Percentiles rank a stretch among this genome's conserved stretches.
Evolutionary conservation across 345 rosid genomes (phyloP).

Genomic region (Arabidopsis suecica): DNA sequence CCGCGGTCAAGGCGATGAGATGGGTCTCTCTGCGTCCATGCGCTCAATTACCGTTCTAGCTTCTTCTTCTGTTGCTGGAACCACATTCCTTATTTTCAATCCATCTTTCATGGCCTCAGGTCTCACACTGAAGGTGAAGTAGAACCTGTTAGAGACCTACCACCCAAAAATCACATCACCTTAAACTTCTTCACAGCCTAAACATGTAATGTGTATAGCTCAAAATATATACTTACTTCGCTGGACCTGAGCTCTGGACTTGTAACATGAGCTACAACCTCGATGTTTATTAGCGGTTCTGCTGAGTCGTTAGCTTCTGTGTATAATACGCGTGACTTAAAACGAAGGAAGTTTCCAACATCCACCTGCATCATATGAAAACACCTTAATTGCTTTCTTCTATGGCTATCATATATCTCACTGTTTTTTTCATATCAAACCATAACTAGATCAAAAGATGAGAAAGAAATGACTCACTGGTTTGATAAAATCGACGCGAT

Average conservation of each 20-base stretch:
- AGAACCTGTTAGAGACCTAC: slow-evolving; percentile 87
- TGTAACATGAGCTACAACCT: slow-evolving; percentile 85
- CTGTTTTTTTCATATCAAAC: neutral
- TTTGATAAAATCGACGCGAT: slow-evolving; percentile 82
- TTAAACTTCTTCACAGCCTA: neutral
- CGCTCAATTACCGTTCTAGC: slow-evolving; percentile 81
- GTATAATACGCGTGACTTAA: slow-evolving; percentile 81
- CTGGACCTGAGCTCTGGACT: slow-evolving; percentile 75
- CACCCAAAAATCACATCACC: slow-evolving; percentile 33
- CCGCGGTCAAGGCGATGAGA: slow-evolving; percentile 26
- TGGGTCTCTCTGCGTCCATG: slow-evolving; percentile 70
- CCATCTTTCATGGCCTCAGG: slow-evolving; percentile 76
- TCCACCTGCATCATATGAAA: slow-evolving; percentile 61
- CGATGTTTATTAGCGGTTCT: slow-evolving; percentile 67
- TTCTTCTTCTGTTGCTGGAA: slow-evolving; percentile 89
- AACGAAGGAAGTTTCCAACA: slow-evolving; percentile 84
- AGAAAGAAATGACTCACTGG: slow-evolving; percentile 63
- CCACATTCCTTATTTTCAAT: slow-evolving; percentile 75
- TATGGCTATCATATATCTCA: neutral
- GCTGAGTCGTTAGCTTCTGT: slow-evolving; percentile 64
- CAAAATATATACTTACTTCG: slow-evolving; percentile 54
- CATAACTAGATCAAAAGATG: neutral
- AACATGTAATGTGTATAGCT: neutral
- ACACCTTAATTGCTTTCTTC: neutral
- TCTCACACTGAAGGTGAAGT: slow-evolving; percentile 79